Conservation (phyloP, 257 asterid species). For the Buddleja alternifolia region DNA sequence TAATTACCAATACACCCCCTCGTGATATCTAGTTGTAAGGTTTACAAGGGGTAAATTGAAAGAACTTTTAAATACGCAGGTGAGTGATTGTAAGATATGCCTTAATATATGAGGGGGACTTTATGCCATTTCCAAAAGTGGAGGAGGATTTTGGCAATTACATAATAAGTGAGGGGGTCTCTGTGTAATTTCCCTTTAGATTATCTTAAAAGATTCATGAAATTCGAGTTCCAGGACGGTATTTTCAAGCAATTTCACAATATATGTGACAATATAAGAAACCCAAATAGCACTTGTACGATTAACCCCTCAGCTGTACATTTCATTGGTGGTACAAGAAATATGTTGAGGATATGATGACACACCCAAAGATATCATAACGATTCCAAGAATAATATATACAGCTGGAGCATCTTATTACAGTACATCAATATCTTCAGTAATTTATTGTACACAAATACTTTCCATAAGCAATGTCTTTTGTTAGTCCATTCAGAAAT, state of each 20-base stretch:
- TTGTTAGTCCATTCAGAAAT: constrained; percentile 15
- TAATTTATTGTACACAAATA: background rate
- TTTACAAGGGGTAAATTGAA: no score
- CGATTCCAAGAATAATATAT: constrained; percentile 15
- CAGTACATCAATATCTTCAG: constrained; percentile 13
- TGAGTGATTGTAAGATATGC: no score
- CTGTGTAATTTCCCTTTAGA: no score
- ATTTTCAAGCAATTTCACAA: background rate
- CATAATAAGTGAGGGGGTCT: no score
- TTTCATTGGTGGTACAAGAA: background rate
- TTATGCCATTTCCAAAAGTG: no score
- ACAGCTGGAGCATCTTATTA: constrained; percentile 34
- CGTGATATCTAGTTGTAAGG: no score
- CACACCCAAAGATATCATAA: constrained; percentile 21
- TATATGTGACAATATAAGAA: background rate
- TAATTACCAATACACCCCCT: no score
- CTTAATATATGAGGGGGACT: no score
- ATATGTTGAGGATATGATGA: constrained; percentile 17
- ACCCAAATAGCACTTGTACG: background rate
- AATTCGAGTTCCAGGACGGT: no score
- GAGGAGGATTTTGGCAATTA: no score
- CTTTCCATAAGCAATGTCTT: constrained; percentile 7
- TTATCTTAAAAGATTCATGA: no score
- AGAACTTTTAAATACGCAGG: no score
- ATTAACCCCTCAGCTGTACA: background rate